These are phyloP conservation scores for Sanghuangporus sanghuang DNA, from an alignment of 1,284 basidiomycete species.

Conservation along the genomic window DNA sequence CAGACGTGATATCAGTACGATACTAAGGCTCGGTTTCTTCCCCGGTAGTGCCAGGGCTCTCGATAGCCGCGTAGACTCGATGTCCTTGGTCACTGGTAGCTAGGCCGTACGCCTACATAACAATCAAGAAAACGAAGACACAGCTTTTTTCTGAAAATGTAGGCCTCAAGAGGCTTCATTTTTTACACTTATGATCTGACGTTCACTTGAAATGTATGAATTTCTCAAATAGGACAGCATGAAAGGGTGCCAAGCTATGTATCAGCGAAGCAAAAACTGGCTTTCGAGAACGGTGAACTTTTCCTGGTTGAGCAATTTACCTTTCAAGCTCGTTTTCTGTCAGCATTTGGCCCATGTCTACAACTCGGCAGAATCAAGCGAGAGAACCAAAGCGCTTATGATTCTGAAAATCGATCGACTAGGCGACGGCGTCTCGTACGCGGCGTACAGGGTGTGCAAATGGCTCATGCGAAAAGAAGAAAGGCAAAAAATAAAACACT, in stretches of 20 bases:
- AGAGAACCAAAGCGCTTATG: conserved; percentile 30
- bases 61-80: too few relatives aligned
- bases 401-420: conserved; percentile 23
- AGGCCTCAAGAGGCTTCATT: conserved; percentile 21
- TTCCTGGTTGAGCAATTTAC: background rate
- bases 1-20: too few relatives aligned
- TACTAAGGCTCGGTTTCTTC: too few relatives aligned
- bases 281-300: conserved; percentile 52
- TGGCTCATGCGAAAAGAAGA: background rate
- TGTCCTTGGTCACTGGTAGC: conserved; percentile 8
- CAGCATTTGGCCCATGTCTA: too few relatives aligned
- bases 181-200: too few relatives aligned
- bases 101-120: too few relatives aligned
- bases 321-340: background rate
- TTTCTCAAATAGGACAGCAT: conserved; percentile 68
- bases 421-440: conserved; percentile 33
- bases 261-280: conserved; percentile 75
- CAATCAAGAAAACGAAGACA: conserved; percentile 42
- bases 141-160: conserved; percentile 60
- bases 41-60: too few relatives aligned
- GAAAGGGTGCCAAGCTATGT: conserved; percentile 75
- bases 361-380: conserved; percentile 31
- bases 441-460: conserved; percentile 32
- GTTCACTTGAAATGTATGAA: conserved; percentile 50
- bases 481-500: conserved; percentile 27